phyloP scores from a whole-genome alignment of 1,284 basidiomycete genomes.

The Rhodotorula sp. region DNA sequence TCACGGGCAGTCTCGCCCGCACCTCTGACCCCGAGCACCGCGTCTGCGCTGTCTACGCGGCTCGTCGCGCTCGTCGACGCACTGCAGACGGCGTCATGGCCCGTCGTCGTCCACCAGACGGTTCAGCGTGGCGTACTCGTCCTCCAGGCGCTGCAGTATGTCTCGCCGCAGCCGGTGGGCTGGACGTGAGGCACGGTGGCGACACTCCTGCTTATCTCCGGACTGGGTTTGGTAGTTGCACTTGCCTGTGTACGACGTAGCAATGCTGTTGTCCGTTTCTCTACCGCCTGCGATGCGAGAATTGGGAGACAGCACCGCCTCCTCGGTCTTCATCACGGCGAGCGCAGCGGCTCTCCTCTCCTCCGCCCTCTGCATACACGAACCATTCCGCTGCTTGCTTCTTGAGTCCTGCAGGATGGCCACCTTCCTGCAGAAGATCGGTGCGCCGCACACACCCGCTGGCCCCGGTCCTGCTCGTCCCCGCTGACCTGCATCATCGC shows the following conservation, averaged over 20 bases:
- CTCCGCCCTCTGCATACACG: no score
- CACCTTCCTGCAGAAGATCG: constrained; percentile 1
- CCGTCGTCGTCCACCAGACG: neutral
- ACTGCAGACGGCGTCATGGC: constrained; percentile 4
- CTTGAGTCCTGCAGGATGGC: neutral
- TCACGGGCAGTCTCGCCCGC: neutral
- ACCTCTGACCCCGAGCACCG: neutral
- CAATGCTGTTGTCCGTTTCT: no score
- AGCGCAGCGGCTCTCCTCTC: no score
- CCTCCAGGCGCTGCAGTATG: neutral
- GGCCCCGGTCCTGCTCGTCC: neutral
- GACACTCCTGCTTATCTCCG: no score
- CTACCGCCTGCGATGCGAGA: no score
- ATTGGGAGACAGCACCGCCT: no score
- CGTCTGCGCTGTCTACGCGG: neutral
- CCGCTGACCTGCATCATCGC: neutral
- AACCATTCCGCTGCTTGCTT: no score
- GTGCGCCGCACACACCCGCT: neutral
- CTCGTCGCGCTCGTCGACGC: neutral
- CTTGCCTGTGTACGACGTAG: no score
- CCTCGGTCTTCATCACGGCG: no score
- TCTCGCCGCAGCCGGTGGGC: neutral
- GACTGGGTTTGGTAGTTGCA: no score
- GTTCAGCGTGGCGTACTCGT: constrained; percentile 5
- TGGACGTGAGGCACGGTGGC: neutral